Base-by-base conservation (phyloP, 2,329 filamentous ascomycete species). In the Cladosporium oxysporum region DNA sequence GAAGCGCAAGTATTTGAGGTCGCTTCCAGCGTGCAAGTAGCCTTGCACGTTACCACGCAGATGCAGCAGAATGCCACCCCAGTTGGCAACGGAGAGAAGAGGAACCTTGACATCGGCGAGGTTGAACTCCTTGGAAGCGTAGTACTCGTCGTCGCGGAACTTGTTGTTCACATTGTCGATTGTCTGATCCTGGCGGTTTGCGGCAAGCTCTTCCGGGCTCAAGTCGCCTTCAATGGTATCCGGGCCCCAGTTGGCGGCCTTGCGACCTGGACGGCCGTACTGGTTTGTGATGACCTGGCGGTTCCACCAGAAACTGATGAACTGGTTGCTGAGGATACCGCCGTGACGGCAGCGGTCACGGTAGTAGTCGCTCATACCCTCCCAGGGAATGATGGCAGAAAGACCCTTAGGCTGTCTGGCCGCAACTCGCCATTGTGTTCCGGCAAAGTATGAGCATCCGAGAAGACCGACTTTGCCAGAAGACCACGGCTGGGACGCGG, bases 1-100 rank as follows among this genome's bases (percentile, higher is more conserved):
- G 74, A 91, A 87, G 7, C 89, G 84, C 0, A 91, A 80, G 69
- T 89, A 92, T 74, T 91, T 91, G 67, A 87, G 79, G 66, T 87
- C 81, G 0, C 88, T 91, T 0, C 88, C 87, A 0, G 89, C 88
- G 58, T 87, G 82, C 1, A 79, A 78, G 65, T 84, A 91, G 0
- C 89, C 89, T 71, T 89, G 83, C 8, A 91, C 82, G 69, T 91
- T 91, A 2, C 89, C 89, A 8, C 89, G 82, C 5, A 91, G 81
- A 70, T 91, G 89, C 1, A 91, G 81, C 4, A 88, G 75, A 58
- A 91, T 91, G 1, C 88, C 88, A 12, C 88, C 89, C 88, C 88
- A 91, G 74, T 91, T 91, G 0, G 84, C 89, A 0, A 91, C 89
- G 0, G 83, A 86, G 0, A 91, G 82, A 0, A 91, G 71, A 0